phyloP scores from a whole-genome alignment of 2,329 filamentous ascomycete species.

The Diaporthe sp. region DNA sequence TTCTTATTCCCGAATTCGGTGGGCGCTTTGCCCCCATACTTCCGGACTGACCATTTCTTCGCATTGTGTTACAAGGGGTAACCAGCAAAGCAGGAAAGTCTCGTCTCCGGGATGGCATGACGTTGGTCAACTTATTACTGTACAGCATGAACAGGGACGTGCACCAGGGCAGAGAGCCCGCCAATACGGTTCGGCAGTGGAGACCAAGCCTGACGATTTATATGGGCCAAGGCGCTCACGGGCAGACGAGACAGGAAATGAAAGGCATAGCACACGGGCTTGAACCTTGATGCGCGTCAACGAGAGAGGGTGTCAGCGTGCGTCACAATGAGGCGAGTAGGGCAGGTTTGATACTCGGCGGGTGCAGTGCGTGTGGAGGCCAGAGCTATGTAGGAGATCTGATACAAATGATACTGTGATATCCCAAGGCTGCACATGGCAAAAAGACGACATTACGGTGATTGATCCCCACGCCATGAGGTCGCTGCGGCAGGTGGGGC shows the following conservation, averaged over 20 bases:
- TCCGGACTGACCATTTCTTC: not conserved
- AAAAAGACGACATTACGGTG: not conserved
- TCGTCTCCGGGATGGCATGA: constrained; percentile 4
- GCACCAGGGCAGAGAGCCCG: not conserved
- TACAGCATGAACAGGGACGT: constrained; percentile 15
- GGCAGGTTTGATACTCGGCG: not conserved
- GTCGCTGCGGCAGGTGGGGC: not conserved
- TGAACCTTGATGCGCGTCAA: not conserved
- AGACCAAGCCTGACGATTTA: not conserved
- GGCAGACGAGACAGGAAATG: constrained; percentile 9
- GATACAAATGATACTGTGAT: constrained; percentile 28
- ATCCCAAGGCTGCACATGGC: not conserved
- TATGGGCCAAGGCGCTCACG: not conserved
- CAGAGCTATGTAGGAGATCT: not conserved
- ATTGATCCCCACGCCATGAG: not conserved
- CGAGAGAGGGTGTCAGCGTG: constrained; percentile 7
- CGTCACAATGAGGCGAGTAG: constrained; percentile 11
- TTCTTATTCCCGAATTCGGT: not conserved
- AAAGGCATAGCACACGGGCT: constrained; percentile 10
- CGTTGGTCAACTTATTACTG: not conserved
- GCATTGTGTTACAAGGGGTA: constrained; percentile 21
- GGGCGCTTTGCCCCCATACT: not conserved
- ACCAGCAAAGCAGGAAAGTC: constrained; percentile 16
- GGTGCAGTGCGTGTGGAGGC: not conserved
- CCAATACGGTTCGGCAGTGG: constrained; percentile 9